Evolutionary conservation across 2,329 filamentous ascomycete species (phyloP).

Genomic region (Hymenoscyphus fructigenus): DNA sequence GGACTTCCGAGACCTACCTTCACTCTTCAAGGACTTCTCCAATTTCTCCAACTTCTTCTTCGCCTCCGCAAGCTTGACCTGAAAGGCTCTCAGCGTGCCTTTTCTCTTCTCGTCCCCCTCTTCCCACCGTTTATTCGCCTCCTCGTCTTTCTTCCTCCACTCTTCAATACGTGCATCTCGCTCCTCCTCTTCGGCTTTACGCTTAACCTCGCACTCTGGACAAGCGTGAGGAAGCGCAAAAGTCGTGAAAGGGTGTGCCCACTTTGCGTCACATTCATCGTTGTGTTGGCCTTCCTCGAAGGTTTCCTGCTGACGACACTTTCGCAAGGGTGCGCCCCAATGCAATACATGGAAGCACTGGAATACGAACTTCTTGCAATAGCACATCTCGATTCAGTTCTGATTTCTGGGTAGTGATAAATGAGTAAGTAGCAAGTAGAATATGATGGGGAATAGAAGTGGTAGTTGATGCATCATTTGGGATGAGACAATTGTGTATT

Average conservation of each 20-base stretch:
- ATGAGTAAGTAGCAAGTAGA: neutral
- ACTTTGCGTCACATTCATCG: slow-evolving; percentile 15
- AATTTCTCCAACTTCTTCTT: neutral
- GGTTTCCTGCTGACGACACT: slow-evolving; percentile 12
- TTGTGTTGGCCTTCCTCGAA: slow-evolving; percentile 11
- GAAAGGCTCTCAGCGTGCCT: neutral
- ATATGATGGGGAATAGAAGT: neutral
- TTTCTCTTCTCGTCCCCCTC: neutral
- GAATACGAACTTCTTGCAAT: slow-evolving; percentile 18
- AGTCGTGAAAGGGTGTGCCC: slow-evolving; percentile 16
- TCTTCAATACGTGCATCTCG: neutral
- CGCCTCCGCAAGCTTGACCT: neutral
- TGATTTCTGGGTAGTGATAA: neutral
- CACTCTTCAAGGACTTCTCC: neutral
- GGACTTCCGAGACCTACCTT: neutral
- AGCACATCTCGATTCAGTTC: slow-evolving; percentile 17
- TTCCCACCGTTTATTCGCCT: neutral
- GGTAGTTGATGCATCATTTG: neutral
- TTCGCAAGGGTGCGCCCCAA: slow-evolving; percentile 15
- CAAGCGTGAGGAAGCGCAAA: slow-evolving; percentile 10
- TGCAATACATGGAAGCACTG: slow-evolving; percentile 15
- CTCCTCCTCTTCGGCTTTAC: neutral
- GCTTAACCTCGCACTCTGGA: slow-evolving; percentile 9
- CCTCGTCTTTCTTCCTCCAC: neutral
- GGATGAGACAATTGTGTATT: neutral